Conservation (phyloP, 2,329 filamentous ascomycete species). For the Hypoxylon sp. region DNA sequence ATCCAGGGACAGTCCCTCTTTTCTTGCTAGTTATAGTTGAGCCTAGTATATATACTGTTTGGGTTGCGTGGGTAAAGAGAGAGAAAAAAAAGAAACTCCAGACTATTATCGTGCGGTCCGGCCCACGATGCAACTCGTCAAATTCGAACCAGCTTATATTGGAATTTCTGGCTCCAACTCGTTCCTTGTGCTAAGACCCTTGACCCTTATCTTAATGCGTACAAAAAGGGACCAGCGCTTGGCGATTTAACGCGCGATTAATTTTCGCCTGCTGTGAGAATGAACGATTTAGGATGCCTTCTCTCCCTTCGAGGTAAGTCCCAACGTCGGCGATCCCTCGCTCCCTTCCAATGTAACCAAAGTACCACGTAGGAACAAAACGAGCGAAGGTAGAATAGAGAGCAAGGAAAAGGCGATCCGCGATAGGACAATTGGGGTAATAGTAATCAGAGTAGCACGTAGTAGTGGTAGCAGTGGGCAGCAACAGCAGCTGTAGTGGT, state of each 20-base stretch:
- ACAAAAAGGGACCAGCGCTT: conserved; percentile 57
- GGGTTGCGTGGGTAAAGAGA: conserved; percentile 26
- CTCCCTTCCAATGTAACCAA: conserved; percentile 33
- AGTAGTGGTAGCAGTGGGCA: conserved; percentile 18
- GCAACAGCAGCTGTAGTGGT: conserved; percentile 10
- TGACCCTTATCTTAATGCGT: conserved; percentile 43
- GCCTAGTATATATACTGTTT: conserved; percentile 41
- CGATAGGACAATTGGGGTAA: conserved; percentile 35
- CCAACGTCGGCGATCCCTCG: conserved; percentile 21
- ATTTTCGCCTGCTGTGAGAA: conserved; percentile 53
- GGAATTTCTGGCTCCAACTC: conserved; percentile 31
- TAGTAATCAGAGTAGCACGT: conserved; percentile 42
- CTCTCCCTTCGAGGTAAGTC: conserved; percentile 30
- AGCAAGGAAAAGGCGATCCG: conserved; percentile 23
- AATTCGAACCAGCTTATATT: conserved; percentile 38
- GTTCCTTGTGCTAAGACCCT: conserved; percentile 40
- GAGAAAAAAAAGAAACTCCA: conserved; percentile 34
- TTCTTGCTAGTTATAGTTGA: conserved; percentile 39
- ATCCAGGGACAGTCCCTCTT: conserved; percentile 15
- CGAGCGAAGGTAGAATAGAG: conserved; percentile 22
- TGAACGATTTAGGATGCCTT: conserved; percentile 43
- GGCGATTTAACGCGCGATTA: conserved; percentile 64
- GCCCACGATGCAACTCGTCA: conserved; percentile 47
- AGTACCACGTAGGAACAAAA: conserved; percentile 24
- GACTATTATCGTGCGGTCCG: conserved; percentile 48